Evolutionary conservation across 192 early-diverging fungal genomes (phyloP).

Genomic region (Physocladia obscura): DNA sequence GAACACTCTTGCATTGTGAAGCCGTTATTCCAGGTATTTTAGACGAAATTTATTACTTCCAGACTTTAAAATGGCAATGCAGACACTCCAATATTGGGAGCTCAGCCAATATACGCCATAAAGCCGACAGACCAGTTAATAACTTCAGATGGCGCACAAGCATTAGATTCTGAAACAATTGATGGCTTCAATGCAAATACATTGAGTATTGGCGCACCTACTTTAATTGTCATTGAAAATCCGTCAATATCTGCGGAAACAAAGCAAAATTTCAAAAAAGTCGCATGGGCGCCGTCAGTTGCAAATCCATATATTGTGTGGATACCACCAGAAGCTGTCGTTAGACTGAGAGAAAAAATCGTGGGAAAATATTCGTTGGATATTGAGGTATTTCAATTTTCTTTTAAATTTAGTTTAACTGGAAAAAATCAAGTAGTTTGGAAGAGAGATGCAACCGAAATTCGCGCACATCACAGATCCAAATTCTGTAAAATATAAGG

Average conservation of each 20-base stretch:
- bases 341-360: constrained; percentile 46
- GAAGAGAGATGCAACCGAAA: constrained; percentile 46
- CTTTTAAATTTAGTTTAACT: too few species aligned
- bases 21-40: constrained; percentile 23
- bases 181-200: not conserved
- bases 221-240: constrained; percentile 17
- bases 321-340: constrained; percentile 50
- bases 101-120: constrained; percentile 20
- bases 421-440: constrained; percentile 35
- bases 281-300: constrained; percentile 33
- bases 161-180: not conserved
- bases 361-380: constrained; percentile 42
- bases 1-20: constrained; percentile 41
- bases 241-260: not conserved
- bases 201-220: not conserved
- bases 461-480: constrained; percentile 50
- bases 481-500: constrained; percentile 44
- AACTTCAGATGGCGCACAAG: not conserved
- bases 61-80: too few species aligned
- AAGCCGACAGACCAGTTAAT: constrained; percentile 22
- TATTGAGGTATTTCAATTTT: constrained; percentile 44
- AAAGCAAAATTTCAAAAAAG: constrained; percentile 45
- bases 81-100: constrained; percentile 21
- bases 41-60: not conserved
- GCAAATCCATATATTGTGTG: constrained; percentile 36